Conservation (phyloP, 1,284 basidiomycete species). For the Termitomyces sp. region DNA sequence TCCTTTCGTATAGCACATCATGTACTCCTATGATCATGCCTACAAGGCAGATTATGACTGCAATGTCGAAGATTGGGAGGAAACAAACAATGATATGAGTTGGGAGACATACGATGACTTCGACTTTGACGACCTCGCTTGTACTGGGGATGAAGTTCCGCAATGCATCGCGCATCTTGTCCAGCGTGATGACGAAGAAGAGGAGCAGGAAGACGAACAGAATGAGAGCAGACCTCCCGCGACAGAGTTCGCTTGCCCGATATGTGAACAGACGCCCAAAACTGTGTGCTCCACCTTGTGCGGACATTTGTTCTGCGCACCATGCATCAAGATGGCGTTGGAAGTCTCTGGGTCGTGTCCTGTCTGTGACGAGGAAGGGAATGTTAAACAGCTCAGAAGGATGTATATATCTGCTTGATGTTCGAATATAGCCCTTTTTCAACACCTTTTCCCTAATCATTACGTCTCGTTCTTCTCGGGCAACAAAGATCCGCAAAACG, state of each 20-base stretch:
- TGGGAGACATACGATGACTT: conserved; percentile 14
- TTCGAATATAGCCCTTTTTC: not conserved
- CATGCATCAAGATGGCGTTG: conserved; percentile 12
- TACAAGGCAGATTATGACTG: not conserved
- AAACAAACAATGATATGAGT: not conserved
- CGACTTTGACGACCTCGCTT: conserved; percentile 16
- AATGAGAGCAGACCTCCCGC: not conserved
- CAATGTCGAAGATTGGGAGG: not conserved
- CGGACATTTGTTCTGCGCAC: conserved; percentile 14
- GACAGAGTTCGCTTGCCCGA: conserved; percentile 11
- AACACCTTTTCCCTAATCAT: not conserved
- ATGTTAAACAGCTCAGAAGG: conserved; percentile 11
- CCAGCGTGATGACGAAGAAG: not conserved
- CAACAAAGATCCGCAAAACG: no score
- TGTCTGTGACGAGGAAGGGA: conserved; percentile 12
- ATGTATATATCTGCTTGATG: conserved; percentile 3
- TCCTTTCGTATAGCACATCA: not conserved
- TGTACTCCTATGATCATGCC: conserved; percentile 7
- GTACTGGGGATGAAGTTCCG: conserved; percentile 7
- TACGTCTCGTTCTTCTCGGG: no score
- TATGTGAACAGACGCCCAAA: conserved; percentile 8
- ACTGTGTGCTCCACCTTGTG: conserved; percentile 12
- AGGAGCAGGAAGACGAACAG: conserved; percentile 7
- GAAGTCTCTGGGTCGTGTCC: conserved; percentile 13
- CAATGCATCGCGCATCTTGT: conserved; percentile 1